Evolutionary conservation across 768 basidiomycete genomes (phyloP).

Genomic region (Boletus coccyginus): DNA sequence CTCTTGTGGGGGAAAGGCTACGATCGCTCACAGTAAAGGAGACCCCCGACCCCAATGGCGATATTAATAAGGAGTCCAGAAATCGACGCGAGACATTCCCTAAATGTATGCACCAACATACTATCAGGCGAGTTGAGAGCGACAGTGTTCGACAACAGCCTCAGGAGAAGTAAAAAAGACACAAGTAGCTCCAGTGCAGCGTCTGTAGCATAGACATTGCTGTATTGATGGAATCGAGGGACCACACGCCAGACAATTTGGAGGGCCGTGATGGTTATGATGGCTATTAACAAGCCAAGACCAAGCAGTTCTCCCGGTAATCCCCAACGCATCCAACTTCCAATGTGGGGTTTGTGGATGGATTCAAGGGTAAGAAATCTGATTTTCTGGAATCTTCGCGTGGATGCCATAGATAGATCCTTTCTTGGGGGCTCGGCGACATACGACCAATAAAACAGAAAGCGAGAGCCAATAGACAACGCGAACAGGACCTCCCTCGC

Average conservation of each 20-base stretch:
- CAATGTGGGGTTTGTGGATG: conserved; percentile 43
- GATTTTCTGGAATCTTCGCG: conserved; percentile 6
- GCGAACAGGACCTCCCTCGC: conserved; percentile 59
- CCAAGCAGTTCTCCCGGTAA: conserved; percentile 50
- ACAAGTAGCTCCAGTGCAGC: conserved; percentile 55
- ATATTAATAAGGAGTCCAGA: conserved; percentile 50
- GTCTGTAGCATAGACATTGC: conserved; percentile 56
- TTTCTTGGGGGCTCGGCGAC: conserved; percentile 54
- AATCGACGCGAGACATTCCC: conserved; percentile 48
- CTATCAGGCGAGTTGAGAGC: conserved; percentile 35
- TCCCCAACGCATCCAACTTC: conserved; percentile 67
- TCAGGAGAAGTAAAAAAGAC: conserved; percentile 59
- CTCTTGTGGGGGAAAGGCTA: neutral
- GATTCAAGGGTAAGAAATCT: conserved; percentile 17
- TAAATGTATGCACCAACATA: conserved; percentile 43
- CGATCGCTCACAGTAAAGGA: conserved; percentile 51
- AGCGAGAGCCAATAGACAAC: conserved; percentile 55
- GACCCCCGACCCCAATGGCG: conserved; percentile 53
- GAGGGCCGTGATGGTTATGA: conserved; percentile 48
- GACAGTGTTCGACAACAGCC: conserved; percentile 56
- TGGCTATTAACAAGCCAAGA: conserved; percentile 44
- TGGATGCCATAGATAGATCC: conserved; percentile 27
- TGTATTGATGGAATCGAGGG: conserved; percentile 34
- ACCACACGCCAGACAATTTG: conserved; percentile 64
- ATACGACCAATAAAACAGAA: conserved; percentile 68